These are phyloP conservation scores for Sarcodon sp. DNA, from an alignment of 768 basidiomycete species.

Conservation along the genomic window DNA sequence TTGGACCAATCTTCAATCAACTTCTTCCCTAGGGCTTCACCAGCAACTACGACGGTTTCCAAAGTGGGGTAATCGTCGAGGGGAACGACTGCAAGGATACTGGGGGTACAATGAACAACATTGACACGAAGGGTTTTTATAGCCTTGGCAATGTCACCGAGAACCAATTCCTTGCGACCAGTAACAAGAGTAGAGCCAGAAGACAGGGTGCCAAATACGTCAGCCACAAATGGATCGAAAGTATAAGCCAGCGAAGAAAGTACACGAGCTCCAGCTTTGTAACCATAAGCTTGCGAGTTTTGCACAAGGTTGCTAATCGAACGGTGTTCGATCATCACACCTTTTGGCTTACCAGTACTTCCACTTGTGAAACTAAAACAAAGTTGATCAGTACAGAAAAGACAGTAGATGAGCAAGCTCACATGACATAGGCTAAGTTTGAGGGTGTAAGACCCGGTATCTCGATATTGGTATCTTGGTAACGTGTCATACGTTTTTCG, in stretches of 20 bases:
- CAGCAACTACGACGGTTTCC: constrained; percentile 14
- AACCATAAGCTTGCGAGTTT: constrained; percentile 9
- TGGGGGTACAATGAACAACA: constrained; percentile 18
- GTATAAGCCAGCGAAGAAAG: constrained; percentile 17
- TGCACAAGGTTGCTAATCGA: constrained; percentile 8
- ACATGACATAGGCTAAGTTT: constrained; percentile 15
- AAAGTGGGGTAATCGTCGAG: constrained; percentile 14
- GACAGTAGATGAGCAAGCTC: constrained; percentile 3
- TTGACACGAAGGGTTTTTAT: constrained; percentile 14
- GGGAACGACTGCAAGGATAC: constrained; percentile 15
- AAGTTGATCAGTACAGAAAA: not conserved
- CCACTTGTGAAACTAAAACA: constrained; percentile 10
- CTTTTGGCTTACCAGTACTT: constrained; percentile 12
- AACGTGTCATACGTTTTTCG: constrained; percentile 10
- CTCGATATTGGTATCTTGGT: constrained; percentile 8
- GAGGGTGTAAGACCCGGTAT: constrained; percentile 11
- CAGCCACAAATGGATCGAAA: constrained; percentile 12
- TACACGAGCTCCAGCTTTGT: constrained; percentile 11
- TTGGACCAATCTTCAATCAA: constrained; percentile 13
- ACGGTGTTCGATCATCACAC: constrained; percentile 10
- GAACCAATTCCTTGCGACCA: constrained; percentile 13
- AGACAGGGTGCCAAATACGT: constrained; percentile 11
- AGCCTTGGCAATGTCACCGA: constrained; percentile 16
- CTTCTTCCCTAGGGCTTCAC: constrained; percentile 10
- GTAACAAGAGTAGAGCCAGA: constrained; percentile 10